Percentiles rank a stretch among this genome's conserved stretches.
Conservation (phyloP, 305 asterid species). For the Caryopteris hybrid region DNA sequence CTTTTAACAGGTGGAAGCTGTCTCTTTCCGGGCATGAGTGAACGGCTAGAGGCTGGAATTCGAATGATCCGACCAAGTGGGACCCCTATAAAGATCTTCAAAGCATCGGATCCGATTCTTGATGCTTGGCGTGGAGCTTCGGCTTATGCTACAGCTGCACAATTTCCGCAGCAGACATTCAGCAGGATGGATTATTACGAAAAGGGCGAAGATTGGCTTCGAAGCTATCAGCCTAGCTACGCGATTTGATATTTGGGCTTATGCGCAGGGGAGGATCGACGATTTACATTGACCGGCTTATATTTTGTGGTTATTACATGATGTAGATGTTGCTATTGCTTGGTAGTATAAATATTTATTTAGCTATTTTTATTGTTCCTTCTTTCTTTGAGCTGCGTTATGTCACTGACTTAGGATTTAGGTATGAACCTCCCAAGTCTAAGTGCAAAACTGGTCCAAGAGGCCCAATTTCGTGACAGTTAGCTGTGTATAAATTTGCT, state of each 20-base stretch:
- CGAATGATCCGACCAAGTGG: constrained; percentile 87
- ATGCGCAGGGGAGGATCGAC: background rate
- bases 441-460: too few species aligned
- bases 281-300: background rate
- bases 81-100: constrained; percentile 52
- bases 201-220: constrained; percentile 91
- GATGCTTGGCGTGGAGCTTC: constrained; percentile 99
- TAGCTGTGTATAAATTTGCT: background rate
- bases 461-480: too few species aligned
- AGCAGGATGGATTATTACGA: constrained; percentile 79
- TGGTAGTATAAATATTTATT: background rate
- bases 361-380: background rate
- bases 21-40: constrained; percentile 69
- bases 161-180: constrained; percentile 66
- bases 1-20: constrained; percentile 87
- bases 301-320: background rate
- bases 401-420: too few species aligned
- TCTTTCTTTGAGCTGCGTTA: background rate
- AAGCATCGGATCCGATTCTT: constrained; percentile 63
- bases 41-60: constrained; percentile 81
- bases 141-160: constrained; percentile 51
- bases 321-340: background rate
- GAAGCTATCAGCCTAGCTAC: constrained; percentile 57
- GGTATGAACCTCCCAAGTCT: too few species aligned
- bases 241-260: constrained; percentile 25